Evolutionary conservation across 1,139 yeast species (phyloP), one percentile per base, ranked within the genome.

Genomic region (Yamadazyma mexicana): DNA sequence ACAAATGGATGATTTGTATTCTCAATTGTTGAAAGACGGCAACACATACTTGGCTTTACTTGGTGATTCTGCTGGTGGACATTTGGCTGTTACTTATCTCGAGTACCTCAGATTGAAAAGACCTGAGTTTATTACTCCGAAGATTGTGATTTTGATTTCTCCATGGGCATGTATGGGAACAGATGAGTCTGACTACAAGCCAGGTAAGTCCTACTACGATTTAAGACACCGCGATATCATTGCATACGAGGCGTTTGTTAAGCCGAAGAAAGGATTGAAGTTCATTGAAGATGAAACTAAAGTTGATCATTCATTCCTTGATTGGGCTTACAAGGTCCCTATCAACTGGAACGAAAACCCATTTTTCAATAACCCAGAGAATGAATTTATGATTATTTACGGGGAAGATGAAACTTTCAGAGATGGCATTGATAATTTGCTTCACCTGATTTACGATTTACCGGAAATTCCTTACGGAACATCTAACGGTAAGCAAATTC

Each of bases 351-450:
- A 48, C 3, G 50, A 52, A 4, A 64, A 68, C 17, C 66, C 69
- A 1, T 61, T 64, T 16, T 68, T 60, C 40, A 49, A 50, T 5
- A 50, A 57, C 33, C 55, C 61, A 2, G 48, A 55, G 1, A 47
- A 45, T 37, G 61, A 61, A 17, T 57, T 66, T 1, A 63, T 67
- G 32, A 48, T 71, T 17, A 43, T 71, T 17, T 42, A 49, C 15
- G 77, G 77, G 15, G 77, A 72, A 52, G 75, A 71, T 42, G 77
- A 72, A 50, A 52, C 57, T 16, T 67, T 72, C 45, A 55, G 75
- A 20, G 22, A 20, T 20, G 22, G 22, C 22, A 20, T 20, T 20
- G 22, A 20, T 8, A 8, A 20, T 20, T 72, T 71, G 70, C 53
- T 59, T 11, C 56, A 60, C 33, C 55, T 59, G 38, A 69, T 73